A percentile compares a stretch with the other conserved stretches of the same genome.
Conservation (phyloP, 345 rosid species). For the Diplotaxis tenuifolia region DNA sequence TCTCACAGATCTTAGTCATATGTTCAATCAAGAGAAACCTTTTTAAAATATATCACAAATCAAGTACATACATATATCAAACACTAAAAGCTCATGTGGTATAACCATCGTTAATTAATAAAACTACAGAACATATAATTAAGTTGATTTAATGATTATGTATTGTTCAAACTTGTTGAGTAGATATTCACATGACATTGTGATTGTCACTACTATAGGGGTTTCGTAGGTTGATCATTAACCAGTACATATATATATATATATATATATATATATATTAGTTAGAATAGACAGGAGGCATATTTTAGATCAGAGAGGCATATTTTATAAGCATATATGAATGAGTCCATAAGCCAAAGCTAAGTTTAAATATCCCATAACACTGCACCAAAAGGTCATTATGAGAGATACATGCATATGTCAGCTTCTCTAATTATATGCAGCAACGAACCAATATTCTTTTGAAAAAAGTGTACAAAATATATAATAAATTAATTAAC, state of each 20-base stretch:
- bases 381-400: constrained; percentile 10
- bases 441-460: constrained; percentile 5
- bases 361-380: constrained; percentile 21
- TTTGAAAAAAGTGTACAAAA: not conserved
- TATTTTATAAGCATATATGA: constrained; percentile 20
- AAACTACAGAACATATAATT: not conserved
- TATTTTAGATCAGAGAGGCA: no score
- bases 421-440: constrained; percentile 16
- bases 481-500: not conserved
- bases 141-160: not conserved
- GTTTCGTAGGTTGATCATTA: constrained; percentile 6
- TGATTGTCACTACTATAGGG: constrained; percentile 9
- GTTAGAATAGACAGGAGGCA: constrained; percentile 13
- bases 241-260: not conserved
- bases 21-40: not conserved
- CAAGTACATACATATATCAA: not conserved
- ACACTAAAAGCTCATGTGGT: not conserved
- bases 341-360: constrained; percentile 27
- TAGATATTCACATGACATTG: constrained; percentile 19
- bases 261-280: not conserved
- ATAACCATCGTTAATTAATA: not conserved
- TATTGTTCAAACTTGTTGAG: not conserved
- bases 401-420: constrained; percentile 22
- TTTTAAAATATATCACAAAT: not conserved
- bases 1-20: not conserved